A percentile compares a stretch with the other conserved stretches of the same genome.
Conservation (phyloP, 2,329 filamentous ascomycete genomes). For the Neofusicoccum ribis region DNA sequence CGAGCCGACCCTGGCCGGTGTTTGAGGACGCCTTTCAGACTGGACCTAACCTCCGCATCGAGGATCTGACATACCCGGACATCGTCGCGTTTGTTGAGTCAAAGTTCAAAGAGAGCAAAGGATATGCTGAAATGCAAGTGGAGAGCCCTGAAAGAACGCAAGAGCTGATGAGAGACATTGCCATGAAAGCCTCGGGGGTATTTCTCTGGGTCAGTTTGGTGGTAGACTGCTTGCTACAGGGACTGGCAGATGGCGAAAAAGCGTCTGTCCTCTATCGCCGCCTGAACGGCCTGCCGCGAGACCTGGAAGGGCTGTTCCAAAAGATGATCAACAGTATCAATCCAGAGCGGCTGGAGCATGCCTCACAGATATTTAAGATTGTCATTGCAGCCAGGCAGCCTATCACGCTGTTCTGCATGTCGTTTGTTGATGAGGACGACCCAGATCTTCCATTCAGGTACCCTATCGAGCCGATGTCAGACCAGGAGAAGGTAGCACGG, state of each 20-base stretch:
- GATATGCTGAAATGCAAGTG: background rate
- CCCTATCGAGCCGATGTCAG: background rate
- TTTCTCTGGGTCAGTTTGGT: background rate
- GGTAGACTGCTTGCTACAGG: background rate
- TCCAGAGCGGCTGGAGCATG: background rate
- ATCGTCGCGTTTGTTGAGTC: background rate
- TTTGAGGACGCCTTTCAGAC: background rate
- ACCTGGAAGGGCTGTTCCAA: background rate
- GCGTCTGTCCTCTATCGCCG: background rate
- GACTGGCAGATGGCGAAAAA: background rate
- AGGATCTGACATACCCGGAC: conserved; percentile 7
- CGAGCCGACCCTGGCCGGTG: background rate
- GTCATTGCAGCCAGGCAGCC: background rate
- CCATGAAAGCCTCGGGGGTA: background rate
- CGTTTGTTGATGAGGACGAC: background rate
- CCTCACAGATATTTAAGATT: background rate
- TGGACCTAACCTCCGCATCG: background rate
- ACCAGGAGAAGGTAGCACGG: background rate
- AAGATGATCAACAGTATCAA: background rate
- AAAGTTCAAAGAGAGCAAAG: background rate
- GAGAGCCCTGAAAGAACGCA: background rate
- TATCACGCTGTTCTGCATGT: background rate
- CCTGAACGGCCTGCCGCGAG: background rate
- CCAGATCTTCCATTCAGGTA: background rate
- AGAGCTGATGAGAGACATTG: background rate